Percentiles rank a stretch among this genome's conserved stretches.
Conservation (phyloP, 257 asterid species). For the Solanum lycopersicoides region DNA sequence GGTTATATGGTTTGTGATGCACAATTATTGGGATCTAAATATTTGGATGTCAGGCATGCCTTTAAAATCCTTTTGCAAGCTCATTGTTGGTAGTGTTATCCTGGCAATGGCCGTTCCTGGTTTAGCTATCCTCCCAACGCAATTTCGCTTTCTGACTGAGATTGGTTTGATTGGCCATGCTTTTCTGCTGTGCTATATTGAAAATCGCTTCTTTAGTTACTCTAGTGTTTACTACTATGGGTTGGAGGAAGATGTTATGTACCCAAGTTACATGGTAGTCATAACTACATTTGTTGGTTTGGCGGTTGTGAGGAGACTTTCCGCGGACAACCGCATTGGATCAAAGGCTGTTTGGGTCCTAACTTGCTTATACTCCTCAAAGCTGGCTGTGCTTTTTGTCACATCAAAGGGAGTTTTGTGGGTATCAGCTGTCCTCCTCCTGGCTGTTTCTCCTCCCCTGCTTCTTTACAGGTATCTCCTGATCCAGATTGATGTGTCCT, state of each 20-base stretch:
- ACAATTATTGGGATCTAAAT: conserved; percentile 95
- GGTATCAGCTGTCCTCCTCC: conserved; percentile 84
- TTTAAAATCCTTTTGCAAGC: conserved; percentile 89
- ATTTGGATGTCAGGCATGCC: conserved; percentile 99
- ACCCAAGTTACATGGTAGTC: conserved; percentile 95
- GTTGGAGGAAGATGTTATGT: conserved; percentile 92
- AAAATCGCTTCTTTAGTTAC: conserved; percentile 74
- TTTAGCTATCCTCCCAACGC: conserved; percentile 80
- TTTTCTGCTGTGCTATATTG: conserved; percentile 75
- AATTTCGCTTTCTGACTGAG: conserved; percentile 63
- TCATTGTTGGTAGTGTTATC: conserved; percentile 79
- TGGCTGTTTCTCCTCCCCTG: conserved; percentile 93
- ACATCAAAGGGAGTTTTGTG: conserved; percentile 83
- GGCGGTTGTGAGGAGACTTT: conserved; percentile 88
- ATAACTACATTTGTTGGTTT: conserved; percentile 81
- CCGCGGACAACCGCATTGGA: conserved; percentile 66
- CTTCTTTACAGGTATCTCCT: conserved; percentile 79
- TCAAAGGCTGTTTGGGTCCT: conserved; percentile 90
- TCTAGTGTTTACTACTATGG: conserved; percentile 90
- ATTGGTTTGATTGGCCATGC: conserved; percentile 84
- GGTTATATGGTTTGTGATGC: conserved; percentile 96
- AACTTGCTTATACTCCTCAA: conserved; percentile 74
- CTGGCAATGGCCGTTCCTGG: conserved; percentile 95
- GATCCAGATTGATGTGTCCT: conserved; percentile 1
- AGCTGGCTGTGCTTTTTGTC: conserved; percentile 83